Conservation (phyloP, 176 grass and related monocot species). For the Oryza coarctata region DNA sequence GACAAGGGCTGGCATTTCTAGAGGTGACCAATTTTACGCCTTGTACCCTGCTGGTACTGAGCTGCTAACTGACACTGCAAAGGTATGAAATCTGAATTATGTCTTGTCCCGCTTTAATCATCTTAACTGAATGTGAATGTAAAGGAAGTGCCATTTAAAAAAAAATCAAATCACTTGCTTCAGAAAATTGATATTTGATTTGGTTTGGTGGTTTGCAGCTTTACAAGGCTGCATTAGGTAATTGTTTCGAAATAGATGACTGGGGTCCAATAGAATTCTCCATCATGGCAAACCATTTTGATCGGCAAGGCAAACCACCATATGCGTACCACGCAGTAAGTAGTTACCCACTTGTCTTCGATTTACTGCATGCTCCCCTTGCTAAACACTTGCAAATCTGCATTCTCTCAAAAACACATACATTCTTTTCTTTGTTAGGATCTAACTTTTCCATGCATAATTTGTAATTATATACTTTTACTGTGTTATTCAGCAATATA, state of each 20-base stretch:
- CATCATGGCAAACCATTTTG: conserved; percentile 90
- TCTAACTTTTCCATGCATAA: neutral
- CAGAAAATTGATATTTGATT: neutral
- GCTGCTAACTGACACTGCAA: conserved; percentile 76
- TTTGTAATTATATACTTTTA: neutral
- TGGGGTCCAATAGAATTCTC: conserved; percentile 91
- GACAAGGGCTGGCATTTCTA: conserved; percentile 88
- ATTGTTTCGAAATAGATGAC: conserved; percentile 92
- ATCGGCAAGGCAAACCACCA: conserved; percentile 88
- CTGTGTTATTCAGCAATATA: conserved; percentile 68
- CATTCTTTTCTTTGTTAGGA: neutral
- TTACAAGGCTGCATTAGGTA: conserved; percentile 80
- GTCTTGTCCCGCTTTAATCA: neutral
- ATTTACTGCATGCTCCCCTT: neutral
- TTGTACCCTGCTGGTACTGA: conserved; percentile 79
- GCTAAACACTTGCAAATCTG: neutral
- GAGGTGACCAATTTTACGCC: conserved; percentile 80
- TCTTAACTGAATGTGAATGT: neutral
- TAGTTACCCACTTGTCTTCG: neutral
- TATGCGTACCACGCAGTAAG: conserved; percentile 91
- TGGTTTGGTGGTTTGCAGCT: conserved; percentile 50
- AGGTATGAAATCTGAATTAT: conserved; percentile 50
- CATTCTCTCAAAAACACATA: neutral
- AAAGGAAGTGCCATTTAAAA: neutral
- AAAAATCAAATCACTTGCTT: conserved; percentile 13